These are phyloP conservation scores for Nakazawaea ambrosiae DNA, from an alignment of 805 yeast species.

Conservation along the genomic window DNA sequence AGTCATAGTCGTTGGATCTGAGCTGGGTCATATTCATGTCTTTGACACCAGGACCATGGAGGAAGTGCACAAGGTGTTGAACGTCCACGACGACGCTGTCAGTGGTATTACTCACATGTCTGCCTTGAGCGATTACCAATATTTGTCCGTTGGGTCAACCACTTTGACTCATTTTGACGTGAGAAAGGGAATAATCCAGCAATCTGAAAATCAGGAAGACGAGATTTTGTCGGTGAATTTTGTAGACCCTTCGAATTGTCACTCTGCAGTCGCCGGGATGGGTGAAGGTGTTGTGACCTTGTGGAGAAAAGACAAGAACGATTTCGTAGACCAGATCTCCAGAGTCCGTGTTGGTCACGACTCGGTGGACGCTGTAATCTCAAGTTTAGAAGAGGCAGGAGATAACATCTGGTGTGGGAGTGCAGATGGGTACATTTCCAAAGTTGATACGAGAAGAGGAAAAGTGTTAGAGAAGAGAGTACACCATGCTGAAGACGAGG, in stretches of 20 bases:
- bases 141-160: slow-evolving; percentile 75
- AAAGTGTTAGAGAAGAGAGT: slow-evolving; percentile 56
- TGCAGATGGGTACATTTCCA: slow-evolving; percentile 65
- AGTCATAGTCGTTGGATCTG: slow-evolving; percentile 56
- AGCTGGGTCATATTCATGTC: slow-evolving; percentile 59
- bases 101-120: slow-evolving; percentile 68
- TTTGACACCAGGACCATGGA: slow-evolving; percentile 47
- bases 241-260: slow-evolving; percentile 56
- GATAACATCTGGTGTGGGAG: slow-evolving; percentile 69
- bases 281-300: slow-evolving; percentile 84
- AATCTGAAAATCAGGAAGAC: slow-evolving; percentile 89
- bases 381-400: slow-evolving; percentile 47
- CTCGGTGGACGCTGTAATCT: slow-evolving; percentile 64
- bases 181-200: slow-evolving; percentile 57
- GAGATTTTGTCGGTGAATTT: slow-evolving; percentile 75
- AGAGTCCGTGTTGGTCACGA: slow-evolving; percentile 63
- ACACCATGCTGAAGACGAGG: slow-evolving; percentile 70
- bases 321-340: slow-evolving; percentile 68
- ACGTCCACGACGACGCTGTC: slow-evolving; percentile 71
- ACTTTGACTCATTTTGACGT: slow-evolving; percentile 74
- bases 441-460: slow-evolving; percentile 60
- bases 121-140: slow-evolving; percentile 69
- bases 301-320: slow-evolving; percentile 73
- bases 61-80: slow-evolving; percentile 39
- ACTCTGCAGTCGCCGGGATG: slow-evolving; percentile 73